Conservation (phyloP, 169 alveolate genomes). For the Plasmodium chabaudi region DNA sequence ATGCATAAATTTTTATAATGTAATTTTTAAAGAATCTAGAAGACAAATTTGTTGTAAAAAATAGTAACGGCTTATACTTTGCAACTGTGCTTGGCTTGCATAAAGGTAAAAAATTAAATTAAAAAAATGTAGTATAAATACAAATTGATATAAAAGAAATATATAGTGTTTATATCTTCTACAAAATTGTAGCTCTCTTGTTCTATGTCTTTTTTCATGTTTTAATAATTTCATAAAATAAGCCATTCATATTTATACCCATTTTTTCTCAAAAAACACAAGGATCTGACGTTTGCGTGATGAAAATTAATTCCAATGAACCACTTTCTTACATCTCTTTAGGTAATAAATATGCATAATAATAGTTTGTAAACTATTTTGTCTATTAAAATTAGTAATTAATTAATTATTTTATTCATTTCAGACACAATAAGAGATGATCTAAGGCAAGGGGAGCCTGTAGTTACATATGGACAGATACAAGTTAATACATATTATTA, state of each 20-base stretch:
- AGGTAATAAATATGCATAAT: slow-evolving; percentile 25
- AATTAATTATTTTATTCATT: background rate
- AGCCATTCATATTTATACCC: background rate
- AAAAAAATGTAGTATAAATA: background rate
- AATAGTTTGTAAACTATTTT: background rate
- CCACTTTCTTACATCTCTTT: slow-evolving; percentile 24
- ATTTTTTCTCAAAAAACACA: background rate
- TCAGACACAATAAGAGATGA: slow-evolving; percentile 18
- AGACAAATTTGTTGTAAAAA: slow-evolving; percentile 51
- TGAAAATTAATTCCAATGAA: slow-evolving; percentile 56
- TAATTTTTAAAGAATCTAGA: slow-evolving; percentile 26
- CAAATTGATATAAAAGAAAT: background rate
- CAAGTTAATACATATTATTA: slow-evolving; percentile 24
- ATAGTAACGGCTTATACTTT: slow-evolving; percentile 37
- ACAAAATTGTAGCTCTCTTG: background rate
- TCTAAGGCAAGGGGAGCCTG: slow-evolving; percentile 49
- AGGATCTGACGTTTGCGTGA: slow-evolving; percentile 65
- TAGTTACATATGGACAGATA: slow-evolving; percentile 70
- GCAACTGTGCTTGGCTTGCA: slow-evolving; percentile 52
- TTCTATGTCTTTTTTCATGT: background rate
- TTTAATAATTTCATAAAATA: slow-evolving; percentile 1
- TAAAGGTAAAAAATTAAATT: slow-evolving; percentile 19
- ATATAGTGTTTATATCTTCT: background rate
- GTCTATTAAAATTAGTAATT: background rate
- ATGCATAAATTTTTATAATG: background rate